Conservation (phyloP, 2,329 filamentous ascomycete species). For the Fonsecaea nubica region DNA sequence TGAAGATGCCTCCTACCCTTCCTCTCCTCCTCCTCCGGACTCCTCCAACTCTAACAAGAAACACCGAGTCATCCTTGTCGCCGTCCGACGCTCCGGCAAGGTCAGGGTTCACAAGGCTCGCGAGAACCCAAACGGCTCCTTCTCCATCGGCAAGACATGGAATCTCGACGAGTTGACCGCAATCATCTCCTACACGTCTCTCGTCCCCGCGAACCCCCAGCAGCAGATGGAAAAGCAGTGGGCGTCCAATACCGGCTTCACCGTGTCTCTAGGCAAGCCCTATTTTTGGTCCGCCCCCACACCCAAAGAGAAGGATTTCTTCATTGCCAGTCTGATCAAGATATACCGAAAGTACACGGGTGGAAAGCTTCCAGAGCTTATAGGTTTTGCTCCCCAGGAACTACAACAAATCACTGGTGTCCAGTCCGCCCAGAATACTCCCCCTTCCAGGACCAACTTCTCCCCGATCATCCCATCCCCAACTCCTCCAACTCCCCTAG, state of each 20-base stretch:
- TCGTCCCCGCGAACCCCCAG: conserved; percentile 63
- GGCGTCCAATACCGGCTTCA: conserved; percentile 83
- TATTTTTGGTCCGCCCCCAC: conserved; percentile 97
- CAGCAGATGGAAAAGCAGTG: conserved; percentile 71
- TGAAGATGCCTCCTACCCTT: conserved; percentile 84
- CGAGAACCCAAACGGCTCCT: conserved; percentile 90
- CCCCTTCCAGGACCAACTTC: conserved; percentile 40
- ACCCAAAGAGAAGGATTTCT: conserved; percentile 97
- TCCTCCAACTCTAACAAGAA: conserved; percentile 80
- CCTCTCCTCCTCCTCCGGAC: conserved; percentile 80
- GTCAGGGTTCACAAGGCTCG: conserved; percentile 97
- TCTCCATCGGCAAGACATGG: conserved; percentile 99
- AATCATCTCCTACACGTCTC: conserved; percentile 80
- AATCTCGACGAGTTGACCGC: conserved; percentile 85
- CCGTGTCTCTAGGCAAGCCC: conserved; percentile 86
- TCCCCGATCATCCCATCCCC: conserved; percentile 38
- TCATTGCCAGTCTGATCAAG: conserved; percentile 93
- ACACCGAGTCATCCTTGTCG: conserved; percentile 86
- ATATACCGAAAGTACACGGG: conserved; percentile 97
- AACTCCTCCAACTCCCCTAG: conserved; percentile 26
- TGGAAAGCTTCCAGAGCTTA: conserved; percentile 77
- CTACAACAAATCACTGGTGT: conserved; percentile 74
- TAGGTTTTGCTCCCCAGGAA: conserved; percentile 82
- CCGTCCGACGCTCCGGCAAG: conserved; percentile 87
- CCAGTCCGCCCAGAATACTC: conserved; percentile 25